Conservation (phyloP, 305 asterid species). For the Solanum aculeatissimum region DNA sequence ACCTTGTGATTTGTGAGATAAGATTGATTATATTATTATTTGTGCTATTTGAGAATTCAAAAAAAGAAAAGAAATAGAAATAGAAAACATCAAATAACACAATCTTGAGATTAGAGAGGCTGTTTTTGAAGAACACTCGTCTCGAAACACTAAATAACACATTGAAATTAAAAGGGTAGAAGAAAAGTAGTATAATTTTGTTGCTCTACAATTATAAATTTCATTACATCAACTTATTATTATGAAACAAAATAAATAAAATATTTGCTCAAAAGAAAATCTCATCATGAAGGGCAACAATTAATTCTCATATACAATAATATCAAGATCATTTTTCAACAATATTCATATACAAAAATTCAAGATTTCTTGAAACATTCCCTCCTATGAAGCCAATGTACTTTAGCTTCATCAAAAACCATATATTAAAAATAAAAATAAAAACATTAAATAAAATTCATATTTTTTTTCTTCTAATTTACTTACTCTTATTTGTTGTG, state of each 20-base stretch:
- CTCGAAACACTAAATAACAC: no score
- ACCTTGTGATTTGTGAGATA: not conserved
- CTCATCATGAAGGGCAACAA: not conserved
- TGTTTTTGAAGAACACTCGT: no score
- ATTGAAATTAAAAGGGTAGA: no score
- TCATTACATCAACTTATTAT: not conserved
- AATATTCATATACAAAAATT: slow-evolving; percentile 19
- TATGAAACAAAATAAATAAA: not conserved
- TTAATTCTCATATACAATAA: not conserved
- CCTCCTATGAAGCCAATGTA: slow-evolving; percentile 1
- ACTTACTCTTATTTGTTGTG: slow-evolving; percentile 78
- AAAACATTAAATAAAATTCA: not conserved
- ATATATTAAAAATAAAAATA: not conserved
- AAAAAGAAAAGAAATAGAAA: not conserved
- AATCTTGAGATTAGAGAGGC: no score
- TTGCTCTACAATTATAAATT: not conserved
- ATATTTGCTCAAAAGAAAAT: not conserved
- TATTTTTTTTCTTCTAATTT: not conserved
- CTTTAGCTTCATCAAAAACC: not conserved
- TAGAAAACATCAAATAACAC: not conserved
- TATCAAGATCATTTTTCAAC: not conserved
- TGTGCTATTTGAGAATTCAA: not conserved
- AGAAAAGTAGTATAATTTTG: not conserved
- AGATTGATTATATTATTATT: no score
- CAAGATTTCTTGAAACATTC: slow-evolving; percentile 13